Evolutionary conservation across 805 yeast genomes (phyloP).

Genomic region (Candida verbasci): DNA sequence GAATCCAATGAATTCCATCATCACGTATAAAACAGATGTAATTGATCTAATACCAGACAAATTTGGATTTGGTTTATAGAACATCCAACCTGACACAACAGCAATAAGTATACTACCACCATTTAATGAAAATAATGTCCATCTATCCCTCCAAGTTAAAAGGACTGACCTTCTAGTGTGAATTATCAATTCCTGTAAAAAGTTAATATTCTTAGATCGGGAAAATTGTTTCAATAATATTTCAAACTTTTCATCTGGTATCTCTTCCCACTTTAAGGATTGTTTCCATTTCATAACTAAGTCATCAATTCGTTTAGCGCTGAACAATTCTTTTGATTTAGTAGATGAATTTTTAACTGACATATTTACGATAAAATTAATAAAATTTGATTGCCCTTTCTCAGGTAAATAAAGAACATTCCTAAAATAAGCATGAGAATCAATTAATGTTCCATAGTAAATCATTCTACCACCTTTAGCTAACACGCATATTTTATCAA

Average conservation of each 20-base stretch:
- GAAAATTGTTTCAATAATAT: constrained; percentile 2
- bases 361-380: constrained; percentile 34
- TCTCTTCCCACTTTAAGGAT: not conserved
- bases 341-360: constrained; percentile 32
- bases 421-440: constrained; percentile 50
- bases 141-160: constrained; percentile 29
- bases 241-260: constrained; percentile 3
- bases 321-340: constrained; percentile 17
- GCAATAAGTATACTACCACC: constrained; percentile 49
- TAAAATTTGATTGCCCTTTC: constrained; percentile 11
- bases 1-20: constrained; percentile 38
- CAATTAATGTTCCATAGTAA: constrained; percentile 40
- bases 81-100: constrained; percentile 69
- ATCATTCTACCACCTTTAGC: constrained; percentile 53
- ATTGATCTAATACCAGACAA: constrained; percentile 63
- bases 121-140: constrained; percentile 31
- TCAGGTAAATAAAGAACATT: constrained; percentile 12
- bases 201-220: constrained; percentile 17
- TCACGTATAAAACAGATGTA: constrained; percentile 33
- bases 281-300: constrained; percentile 21
- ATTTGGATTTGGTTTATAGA: constrained; percentile 57
- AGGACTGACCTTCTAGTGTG: constrained; percentile 33
- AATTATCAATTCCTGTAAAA: constrained; percentile 24
- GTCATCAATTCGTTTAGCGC: constrained; percentile 19
- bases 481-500: constrained; percentile 65